Conservation (phyloP, 331 rosid species). For the Saraca asoca region DNA sequence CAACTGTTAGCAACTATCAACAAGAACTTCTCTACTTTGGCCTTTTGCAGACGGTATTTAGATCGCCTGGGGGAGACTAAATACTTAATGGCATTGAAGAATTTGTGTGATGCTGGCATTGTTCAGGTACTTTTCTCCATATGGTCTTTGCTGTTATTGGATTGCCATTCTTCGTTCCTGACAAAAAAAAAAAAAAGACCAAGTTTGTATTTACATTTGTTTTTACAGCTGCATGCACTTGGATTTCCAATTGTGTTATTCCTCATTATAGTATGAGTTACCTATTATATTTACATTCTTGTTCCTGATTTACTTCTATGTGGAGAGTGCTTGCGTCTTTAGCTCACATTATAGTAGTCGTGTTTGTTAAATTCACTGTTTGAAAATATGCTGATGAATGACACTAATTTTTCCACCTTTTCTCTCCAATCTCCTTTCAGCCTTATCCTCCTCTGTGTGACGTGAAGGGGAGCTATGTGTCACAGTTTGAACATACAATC, state of each 20-base stretch:
- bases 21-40: constrained; percentile 95
- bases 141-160: neutral
- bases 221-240: neutral
- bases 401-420: neutral
- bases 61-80: constrained; percentile 96
- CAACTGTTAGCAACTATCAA: constrained; percentile 80
- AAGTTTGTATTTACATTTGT: neutral
- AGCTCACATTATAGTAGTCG: neutral
- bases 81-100: constrained; percentile 93
- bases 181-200: too few species aligned
- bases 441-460: constrained; percentile 89
- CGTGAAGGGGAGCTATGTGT: constrained; percentile 83
- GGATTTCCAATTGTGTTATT: neutral
- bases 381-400: constrained; percentile 12
- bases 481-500: constrained; percentile 94
- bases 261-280: too few species aligned
- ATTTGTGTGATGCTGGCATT: constrained; percentile 83
- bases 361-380: neutral
- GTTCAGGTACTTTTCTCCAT: constrained; percentile 65
- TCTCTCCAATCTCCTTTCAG: constrained; percentile 44
- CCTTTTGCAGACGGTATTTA: constrained; percentile 87
- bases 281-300: neutral
- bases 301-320: neutral
- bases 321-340: neutral
- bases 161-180: neutral